Base-by-base conservation (phyloP, 257 asterid genomes). In the Lavandula angustifolia region DNA sequence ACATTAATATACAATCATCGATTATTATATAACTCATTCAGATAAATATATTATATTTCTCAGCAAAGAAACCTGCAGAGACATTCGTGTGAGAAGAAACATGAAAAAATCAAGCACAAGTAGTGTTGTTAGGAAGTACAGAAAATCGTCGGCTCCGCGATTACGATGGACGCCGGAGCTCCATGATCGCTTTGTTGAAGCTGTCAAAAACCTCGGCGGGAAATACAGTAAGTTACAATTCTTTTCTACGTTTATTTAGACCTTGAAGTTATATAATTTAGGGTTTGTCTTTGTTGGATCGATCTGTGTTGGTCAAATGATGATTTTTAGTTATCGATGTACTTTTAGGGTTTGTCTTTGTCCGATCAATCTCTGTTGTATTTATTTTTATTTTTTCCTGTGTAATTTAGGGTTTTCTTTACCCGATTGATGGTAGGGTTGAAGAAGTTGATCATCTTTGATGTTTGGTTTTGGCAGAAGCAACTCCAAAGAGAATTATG, bases 401-500 rank as follows among this genome's bases (percentile, higher is more conserved):
- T n/a, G n/a, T n/a, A n/a, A n/a, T n/a, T n/a, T n/a, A n/a, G n/a
- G n/a, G n/a, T n/a, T n/a, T n/a, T n/a, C n/a, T n/a, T n/a, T n/a
- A n/a, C 46, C 46, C 10, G 3, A 5, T 9, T 41, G 46, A 41
- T 9, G 1, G 3, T 9, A 9, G 4, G 10, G 9, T 41, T 11
- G 49, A 3, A 2, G 10, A 1, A 16, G 13, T 59, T 14, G 9
- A 6, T 3, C 1, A 27, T 5, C 3, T 34, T 17, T 51, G 5
- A 17, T 42, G 35, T 43, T 37, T 49, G 11, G 32, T 31, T 35
- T 42, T 34, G 12, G 22, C 56, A 82, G 88, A 65, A 76, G 89
- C 89, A 60, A 83, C 89, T 31, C 89, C 89, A 32, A 83, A 83
- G 65, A 73, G 70, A 43, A 74, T 83, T 11, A 44, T 83, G 76